Evolutionary conservation across 768 basidiomycete genomes (phyloP).

Genomic region (Mycena chlorophos): DNA sequence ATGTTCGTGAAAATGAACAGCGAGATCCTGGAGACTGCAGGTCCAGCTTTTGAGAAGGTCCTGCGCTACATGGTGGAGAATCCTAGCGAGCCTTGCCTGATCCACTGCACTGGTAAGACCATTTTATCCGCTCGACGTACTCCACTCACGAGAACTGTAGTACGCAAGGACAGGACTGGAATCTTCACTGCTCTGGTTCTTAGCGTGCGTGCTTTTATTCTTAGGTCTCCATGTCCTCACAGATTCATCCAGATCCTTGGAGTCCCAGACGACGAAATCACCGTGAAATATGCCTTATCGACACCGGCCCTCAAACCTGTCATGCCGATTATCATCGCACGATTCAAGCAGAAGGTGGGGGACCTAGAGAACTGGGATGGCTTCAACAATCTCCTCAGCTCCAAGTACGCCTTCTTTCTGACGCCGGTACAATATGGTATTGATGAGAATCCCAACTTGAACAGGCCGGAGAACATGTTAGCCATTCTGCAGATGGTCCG

Average conservation of each 20-base stretch:
- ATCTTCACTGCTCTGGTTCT: constrained; percentile 38
- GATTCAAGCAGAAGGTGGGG: constrained; percentile 31
- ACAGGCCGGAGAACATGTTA: constrained; percentile 39
- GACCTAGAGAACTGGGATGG: constrained; percentile 38
- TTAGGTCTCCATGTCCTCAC: not conserved
- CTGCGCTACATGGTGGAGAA: constrained; percentile 39
- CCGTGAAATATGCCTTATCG: constrained; percentile 42
- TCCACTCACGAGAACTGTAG: too few species aligned
- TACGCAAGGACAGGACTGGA: constrained; percentile 47
- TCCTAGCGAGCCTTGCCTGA: constrained; percentile 39
- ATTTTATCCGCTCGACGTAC: not conserved
- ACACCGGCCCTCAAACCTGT: constrained; percentile 38
- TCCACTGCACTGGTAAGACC: constrained; percentile 47
- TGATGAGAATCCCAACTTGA: too few species aligned
- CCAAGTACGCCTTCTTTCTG: constrained; percentile 38
- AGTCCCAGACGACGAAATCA: constrained; percentile 39
- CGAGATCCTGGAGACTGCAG: constrained; percentile 33
- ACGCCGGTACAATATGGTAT: too few species aligned
- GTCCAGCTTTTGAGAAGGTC: constrained; percentile 33
- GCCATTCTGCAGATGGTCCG: constrained; percentile 33
- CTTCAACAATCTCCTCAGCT: constrained; percentile 34
- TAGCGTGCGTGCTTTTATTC: constrained; percentile 26
- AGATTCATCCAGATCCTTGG: constrained; percentile 37
- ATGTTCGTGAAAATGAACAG: constrained; percentile 32
- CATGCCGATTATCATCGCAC: constrained; percentile 31